A percentile compares a stretch with the other conserved stretches of the same genome.
Conservation (phyloP, 2,329 filamentous ascomycete genomes). For the Pochonia chlamydosporia region DNA sequence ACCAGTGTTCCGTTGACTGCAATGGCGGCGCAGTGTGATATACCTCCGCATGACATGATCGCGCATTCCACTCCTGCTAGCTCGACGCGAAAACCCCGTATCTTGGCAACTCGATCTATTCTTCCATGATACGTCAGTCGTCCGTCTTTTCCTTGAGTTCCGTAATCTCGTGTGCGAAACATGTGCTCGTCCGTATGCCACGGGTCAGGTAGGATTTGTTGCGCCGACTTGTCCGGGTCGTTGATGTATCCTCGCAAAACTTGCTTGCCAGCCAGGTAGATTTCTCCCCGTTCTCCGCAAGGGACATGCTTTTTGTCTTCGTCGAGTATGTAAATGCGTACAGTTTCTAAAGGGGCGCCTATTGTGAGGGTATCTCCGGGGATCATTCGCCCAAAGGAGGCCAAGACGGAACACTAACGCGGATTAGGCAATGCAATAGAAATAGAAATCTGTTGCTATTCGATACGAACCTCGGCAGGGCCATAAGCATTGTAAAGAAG, state of each 20-base stretch:
- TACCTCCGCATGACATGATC: not conserved
- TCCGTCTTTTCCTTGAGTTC: not conserved
- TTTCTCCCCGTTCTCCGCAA: constrained; percentile 2
- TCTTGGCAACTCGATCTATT: constrained; percentile 8
- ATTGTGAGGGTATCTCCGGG: constrained; percentile 2
- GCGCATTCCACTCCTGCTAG: constrained; percentile 6
- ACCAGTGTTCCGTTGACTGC: constrained; percentile 1
- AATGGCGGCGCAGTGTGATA: constrained; percentile 1
- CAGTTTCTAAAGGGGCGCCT: constrained; percentile 2
- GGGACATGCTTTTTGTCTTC: not conserved
- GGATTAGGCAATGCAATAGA: not conserved
- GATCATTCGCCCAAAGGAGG: constrained; percentile 6
- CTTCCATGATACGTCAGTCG: constrained; percentile 1
- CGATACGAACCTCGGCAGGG: constrained; percentile 5
- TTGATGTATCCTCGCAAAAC: constrained; percentile 5
- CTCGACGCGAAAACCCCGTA: constrained; percentile 10
- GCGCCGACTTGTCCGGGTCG: not conserved
- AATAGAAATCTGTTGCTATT: no score
- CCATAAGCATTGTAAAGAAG: constrained; percentile 8
- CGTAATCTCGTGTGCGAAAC: constrained; percentile 8
- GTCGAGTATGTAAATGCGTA: constrained; percentile 5
- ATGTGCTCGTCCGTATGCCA: not conserved
- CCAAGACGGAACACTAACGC: not conserved
- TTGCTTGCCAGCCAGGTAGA: constrained; percentile 2
- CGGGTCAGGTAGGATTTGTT: not conserved